Base-by-base conservation (phyloP, 1,284 basidiomycete genomes). In the Melampsora larici-populina region DNA sequence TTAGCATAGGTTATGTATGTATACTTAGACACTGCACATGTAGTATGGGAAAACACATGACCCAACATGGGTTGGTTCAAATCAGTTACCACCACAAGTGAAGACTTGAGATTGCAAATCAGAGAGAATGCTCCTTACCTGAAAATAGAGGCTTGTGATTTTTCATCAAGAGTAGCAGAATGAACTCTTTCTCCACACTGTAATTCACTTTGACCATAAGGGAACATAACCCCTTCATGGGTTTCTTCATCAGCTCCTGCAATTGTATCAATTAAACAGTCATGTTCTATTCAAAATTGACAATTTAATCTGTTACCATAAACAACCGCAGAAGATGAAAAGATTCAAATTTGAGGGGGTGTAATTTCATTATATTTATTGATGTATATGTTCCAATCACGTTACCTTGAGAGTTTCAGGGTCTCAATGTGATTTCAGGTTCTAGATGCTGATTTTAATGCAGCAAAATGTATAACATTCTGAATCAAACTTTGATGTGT, bases 391-490 rank as follows among this genome's bases (percentile, higher is more conserved):
- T 76, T 29, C 74, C 74, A n/a, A 60, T 36, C 26, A 76, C 65
- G 63, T 76, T 76, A 29, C 66, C 69, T 17, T 49, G 68, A 69
- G 69, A 43, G 29, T 43, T 21, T 40, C 40, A 4, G 74, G 74
- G 26, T 76, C 66, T 40, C 69, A 31, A 40, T 51, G 40, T 29
- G 74, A 76, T 43, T 58, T 51, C 26, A n/a, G n/a, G n/a, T n/a
- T n/a, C n/a, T n/a, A n/a, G 49, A 24, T 29, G 69, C 74, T 46
- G 65, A 68, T 69, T 76, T 76, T 13, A 76, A 31, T 21, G 74
- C 74, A n/a, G 74, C 74, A 62, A 76, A 69, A 31, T 76, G 74
- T 40, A 76, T 76, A 43, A 76, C 74, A 63, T 76, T 66, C 24
- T 31, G 21, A 29, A 76, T 76, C 17, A 64, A 64, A n/a, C 63